Evolutionary conservation across 495 filamentous ascomycete species (phyloP), one percentile per base, ranked within the genome.

Genomic region (Aspergillus taichungensis): DNA sequence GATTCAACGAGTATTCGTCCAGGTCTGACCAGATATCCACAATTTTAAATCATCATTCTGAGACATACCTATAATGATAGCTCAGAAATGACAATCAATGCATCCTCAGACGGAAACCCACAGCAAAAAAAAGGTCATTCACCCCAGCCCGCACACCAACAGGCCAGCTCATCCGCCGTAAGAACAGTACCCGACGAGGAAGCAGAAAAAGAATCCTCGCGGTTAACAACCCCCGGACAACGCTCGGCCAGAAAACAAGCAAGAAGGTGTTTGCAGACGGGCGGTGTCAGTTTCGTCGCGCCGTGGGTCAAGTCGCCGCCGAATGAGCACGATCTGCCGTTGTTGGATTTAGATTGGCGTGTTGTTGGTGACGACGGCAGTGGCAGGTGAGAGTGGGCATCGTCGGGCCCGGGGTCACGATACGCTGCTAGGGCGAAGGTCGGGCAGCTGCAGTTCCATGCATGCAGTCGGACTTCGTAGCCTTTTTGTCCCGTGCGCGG

Each of bases 361-460:
- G 11, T 42, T 8, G 40, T 12, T 13, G 33, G 14, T 3, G 42
- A 29, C 11, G 28, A 30, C 3, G 11, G 24, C n/a, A 8, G 36
- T 14, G 6, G 45, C 36, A 36, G 45, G 37, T n/a, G 10, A 43
- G 41, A 30, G 27, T 30, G 29, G 31, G 44, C 30, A 37, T 47
- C 44, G 10, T 46, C 47, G 14, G 47, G 27, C 6, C 44, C 35
- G 40, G 49, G 39, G 37, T 65, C 54, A 14, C 76, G 77, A 47
- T 87, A 87, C 33, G 78, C 75, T 29, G 78, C 67, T 46, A 91
- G 83, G 0, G 83, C 74, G 57, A 94, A 96, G 3, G 80, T 80
- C 1, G 87, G 82, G 70, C 90, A 96, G 8, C 78, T 84, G 59
- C 90, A 96, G 57, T 86, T 88, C 90, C 90, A 96, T n/a, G 86